These are phyloP conservation scores for Hypoxylon sp. DNA, from an alignment of 2,329 filamentous ascomycete genomes.

Conservation along the genomic window DNA sequence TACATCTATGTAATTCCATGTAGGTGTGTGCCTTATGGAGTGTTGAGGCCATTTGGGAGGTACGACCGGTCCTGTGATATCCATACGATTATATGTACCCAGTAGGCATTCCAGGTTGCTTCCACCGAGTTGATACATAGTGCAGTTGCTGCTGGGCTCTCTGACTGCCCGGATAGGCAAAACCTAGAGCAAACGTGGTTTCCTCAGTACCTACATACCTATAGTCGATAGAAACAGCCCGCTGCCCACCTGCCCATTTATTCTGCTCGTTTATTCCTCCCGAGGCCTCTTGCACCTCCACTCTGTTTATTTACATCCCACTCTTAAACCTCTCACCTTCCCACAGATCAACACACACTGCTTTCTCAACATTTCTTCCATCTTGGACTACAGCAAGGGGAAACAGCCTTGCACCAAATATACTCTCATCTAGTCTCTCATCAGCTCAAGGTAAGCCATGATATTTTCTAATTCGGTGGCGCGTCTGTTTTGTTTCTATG, in stretches of 20 bases:
- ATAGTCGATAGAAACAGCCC: not conserved
- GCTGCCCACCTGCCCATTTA: not conserved
- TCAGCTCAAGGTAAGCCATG: conserved; percentile 2
- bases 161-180: not conserved
- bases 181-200: not conserved
- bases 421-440: not conserved
- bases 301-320: not conserved
- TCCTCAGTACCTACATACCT: not conserved
- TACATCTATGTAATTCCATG: too few species aligned
- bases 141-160: not conserved
- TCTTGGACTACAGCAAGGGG: not conserved
- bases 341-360: not conserved
- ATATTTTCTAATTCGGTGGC: not conserved
- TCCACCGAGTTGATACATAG: too few species aligned
- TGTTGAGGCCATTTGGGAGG: too few species aligned
- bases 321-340: not conserved
- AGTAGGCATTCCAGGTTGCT: not conserved
- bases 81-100: too few species aligned
- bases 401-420: not conserved
- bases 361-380: not conserved
- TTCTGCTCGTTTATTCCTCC: not conserved
- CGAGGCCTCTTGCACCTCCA: not conserved
- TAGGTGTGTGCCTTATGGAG: too few species aligned
- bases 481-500: not conserved
- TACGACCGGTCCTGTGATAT: too few species aligned